These are phyloP conservation scores for Colletotrichum paranaense DNA, from an alignment of 2,329 filamentous ascomycete species.

Conservation along the genomic window DNA sequence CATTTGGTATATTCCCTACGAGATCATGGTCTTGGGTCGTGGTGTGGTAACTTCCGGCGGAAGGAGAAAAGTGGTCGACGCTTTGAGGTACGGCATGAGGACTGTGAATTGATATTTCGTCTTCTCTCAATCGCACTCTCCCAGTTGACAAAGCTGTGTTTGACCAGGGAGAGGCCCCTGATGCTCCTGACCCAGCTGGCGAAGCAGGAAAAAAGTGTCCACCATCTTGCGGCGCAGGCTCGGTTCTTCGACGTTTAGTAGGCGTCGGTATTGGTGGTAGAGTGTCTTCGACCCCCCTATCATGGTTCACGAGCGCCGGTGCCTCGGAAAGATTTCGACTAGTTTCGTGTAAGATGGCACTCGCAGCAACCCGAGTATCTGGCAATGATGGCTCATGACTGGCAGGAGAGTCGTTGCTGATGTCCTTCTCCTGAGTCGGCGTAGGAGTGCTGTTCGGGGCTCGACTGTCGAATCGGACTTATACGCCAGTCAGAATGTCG, in stretches of 20 bases:
- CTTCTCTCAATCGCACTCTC: neutral
- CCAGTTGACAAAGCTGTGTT: neutral
- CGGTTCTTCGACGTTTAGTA: constrained; percentile 13
- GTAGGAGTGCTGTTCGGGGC: neutral
- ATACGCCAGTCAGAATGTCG: neutral
- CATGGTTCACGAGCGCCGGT: neutral
- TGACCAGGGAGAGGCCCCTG: constrained; percentile 1
- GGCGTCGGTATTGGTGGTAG: constrained; percentile 12
- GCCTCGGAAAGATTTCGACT: constrained; percentile 1
- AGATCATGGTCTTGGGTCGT: neutral
- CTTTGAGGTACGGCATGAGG: constrained; percentile 30
- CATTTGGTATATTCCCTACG: neutral
- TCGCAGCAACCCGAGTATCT: neutral
- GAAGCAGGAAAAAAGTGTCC: constrained; percentile 20
- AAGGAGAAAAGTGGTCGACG: constrained; percentile 16
- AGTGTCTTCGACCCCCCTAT: neutral
- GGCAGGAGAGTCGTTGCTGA: neutral
- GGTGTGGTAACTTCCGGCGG: constrained; percentile 1
- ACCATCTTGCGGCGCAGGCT: neutral
- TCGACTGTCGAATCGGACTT: constrained; percentile 24
- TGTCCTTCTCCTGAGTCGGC: neutral
- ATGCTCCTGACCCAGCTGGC: constrained; percentile 8
- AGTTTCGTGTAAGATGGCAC: neutral
- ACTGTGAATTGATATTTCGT: neutral
- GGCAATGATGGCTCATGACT: neutral